A percentile compares a stretch with the other conserved stretches of the same genome.
phyloP scores from a whole-genome alignment of 1,139 yeast species.

The Suhomyces wounanorum region DNA sequence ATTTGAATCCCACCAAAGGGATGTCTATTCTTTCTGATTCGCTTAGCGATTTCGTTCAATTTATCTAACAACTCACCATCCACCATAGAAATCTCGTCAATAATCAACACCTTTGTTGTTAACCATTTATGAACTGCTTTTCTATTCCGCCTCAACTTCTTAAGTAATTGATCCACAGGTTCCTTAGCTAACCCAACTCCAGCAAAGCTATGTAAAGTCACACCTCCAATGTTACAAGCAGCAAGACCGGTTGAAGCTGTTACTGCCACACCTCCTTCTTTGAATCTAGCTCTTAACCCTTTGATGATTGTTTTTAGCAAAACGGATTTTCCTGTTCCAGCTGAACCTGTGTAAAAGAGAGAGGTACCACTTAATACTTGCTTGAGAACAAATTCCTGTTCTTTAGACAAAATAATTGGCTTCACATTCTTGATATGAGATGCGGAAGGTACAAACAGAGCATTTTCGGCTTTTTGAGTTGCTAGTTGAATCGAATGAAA shows the following conservation, averaged over 20 bases:
- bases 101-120: conserved; percentile 60
- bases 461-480: conserved; percentile 18
- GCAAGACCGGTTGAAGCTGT: conserved; percentile 95
- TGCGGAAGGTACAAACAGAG: conserved; percentile 7
- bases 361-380: conserved; percentile 50
- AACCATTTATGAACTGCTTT: conserved; percentile 64
- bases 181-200: conserved; percentile 77
- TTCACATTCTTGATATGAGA: conserved; percentile 28
- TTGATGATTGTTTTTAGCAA: conserved; percentile 70
- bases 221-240: conserved; percentile 89
- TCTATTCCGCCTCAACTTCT: conserved; percentile 57
- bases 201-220: conserved; percentile 80
- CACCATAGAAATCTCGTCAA: conserved; percentile 91
- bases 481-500: conserved; percentile 26
- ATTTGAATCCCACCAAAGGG: conserved; percentile 94
- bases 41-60: conserved; percentile 64
- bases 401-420: conserved; percentile 41
- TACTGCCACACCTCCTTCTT: conserved; percentile 63
- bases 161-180: conserved; percentile 39
- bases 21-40: conserved; percentile 43
- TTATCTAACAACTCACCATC: conserved; percentile 76
- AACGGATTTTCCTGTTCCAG: conserved; percentile 94
- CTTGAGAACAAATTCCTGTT: conserved; percentile 43
- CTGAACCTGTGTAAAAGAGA: conserved; percentile 89
- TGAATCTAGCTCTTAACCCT: conserved; percentile 50